Evolutionary conservation across 345 rosid species (phyloP).

Genomic region (Corchorus capsularis): DNA sequence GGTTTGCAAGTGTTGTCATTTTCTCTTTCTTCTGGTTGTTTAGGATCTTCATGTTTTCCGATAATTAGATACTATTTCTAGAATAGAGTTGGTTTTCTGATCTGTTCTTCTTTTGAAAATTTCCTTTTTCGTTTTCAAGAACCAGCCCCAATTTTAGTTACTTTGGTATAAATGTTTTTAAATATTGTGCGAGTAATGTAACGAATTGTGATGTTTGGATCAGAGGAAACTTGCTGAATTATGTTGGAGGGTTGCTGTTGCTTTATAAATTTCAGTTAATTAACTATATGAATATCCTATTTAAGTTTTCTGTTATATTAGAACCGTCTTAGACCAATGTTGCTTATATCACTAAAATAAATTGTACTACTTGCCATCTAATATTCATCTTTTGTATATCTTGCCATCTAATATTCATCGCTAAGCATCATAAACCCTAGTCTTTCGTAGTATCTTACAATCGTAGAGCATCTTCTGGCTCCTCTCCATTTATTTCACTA

Average conservation of each 20-base stretch:
- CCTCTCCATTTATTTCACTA: neutral
- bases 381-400: slow-evolving; percentile 3
- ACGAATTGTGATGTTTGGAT: slow-evolving; percentile 27
- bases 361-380: neutral
- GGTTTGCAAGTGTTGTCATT: no score
- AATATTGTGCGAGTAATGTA: slow-evolving; percentile 20
- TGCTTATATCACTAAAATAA: neutral
- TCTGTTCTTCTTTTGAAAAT: no score
- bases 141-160: no score
- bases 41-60: no score
- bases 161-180: slow-evolving; percentile 1
- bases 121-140: no score
- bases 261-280: neutral
- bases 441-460: neutral
- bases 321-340: neutral
- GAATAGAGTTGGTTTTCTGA: no score
- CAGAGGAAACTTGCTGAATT: slow-evolving; percentile 58
- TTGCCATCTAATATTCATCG: neutral
- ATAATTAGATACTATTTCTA: no score
- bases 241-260: neutral
- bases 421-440: neutral
- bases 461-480: neutral
- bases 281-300: neutral
- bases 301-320: neutral
- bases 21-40: no score